Evolutionary conservation across 1,139 yeast species (phyloP).

Genomic region (Kluyveromyces marxianus): DNA sequence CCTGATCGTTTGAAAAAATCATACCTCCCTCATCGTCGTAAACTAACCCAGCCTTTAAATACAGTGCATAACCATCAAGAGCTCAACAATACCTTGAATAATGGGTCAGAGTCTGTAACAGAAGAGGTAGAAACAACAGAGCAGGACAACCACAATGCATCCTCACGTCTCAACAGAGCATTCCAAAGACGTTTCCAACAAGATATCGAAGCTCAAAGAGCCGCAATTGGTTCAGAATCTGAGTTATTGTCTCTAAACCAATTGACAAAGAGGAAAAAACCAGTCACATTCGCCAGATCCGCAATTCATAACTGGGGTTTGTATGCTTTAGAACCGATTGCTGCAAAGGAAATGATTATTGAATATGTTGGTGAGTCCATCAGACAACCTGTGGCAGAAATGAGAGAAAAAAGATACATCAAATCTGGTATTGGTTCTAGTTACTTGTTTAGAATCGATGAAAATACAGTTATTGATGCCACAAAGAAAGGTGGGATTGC

Average conservation of each 20-base stretch:
- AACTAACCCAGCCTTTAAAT: conserved; percentile 35
- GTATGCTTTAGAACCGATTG: conserved; percentile 89
- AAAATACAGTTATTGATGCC: conserved; percentile 92
- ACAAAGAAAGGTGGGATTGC: conserved; percentile 97
- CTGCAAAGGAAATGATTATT: conserved; percentile 93
- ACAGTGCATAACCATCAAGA: conserved; percentile 46
- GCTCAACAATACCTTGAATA: not conserved
- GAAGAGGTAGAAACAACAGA: not conserved
- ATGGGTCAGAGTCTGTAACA: not conserved
- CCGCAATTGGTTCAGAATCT: conserved; percentile 71
- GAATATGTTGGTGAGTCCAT: conserved; percentile 98
- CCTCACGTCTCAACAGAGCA: conserved; percentile 83
- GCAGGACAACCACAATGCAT: conserved; percentile 32
- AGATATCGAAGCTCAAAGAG: conserved; percentile 76
- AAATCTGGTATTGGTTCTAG: conserved; percentile 94
- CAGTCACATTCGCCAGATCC: conserved; percentile 91
- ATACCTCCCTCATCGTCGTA: conserved; percentile 74
- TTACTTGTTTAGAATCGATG: conserved; percentile 86
- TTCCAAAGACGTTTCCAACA: conserved; percentile 87
- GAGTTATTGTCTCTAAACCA: conserved; percentile 71
- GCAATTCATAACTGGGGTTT: conserved; percentile 98
- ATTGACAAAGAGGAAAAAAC: conserved; percentile 82
- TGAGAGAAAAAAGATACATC: conserved; percentile 78
- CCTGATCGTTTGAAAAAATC: conserved; percentile 65
- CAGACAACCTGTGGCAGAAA: conserved; percentile 90